Evolutionary conservation across 2,329 filamentous ascomycete species (phyloP).

Genomic region (Aaosphaeria pasadenensis): DNA sequence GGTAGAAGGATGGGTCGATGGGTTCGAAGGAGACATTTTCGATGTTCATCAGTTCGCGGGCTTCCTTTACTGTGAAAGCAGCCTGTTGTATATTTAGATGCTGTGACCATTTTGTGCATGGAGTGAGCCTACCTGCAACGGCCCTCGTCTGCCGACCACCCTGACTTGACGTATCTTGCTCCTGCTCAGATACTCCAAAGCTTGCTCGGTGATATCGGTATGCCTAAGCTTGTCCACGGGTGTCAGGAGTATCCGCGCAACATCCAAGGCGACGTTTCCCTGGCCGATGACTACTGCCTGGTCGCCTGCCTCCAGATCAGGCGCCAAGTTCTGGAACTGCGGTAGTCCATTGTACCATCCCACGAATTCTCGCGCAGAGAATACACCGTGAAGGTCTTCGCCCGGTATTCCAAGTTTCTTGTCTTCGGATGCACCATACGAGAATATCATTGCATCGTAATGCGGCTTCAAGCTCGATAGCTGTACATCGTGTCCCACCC

Average conservation of each 20-base stretch:
- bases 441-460: slow-evolving; percentile 89
- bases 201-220: slow-evolving; percentile 87
- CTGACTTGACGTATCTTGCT: slow-evolving; percentile 77
- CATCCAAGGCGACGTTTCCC: slow-evolving; percentile 93
- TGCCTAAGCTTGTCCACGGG: slow-evolving; percentile 69
- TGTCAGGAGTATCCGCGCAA: slow-evolving; percentile 81
- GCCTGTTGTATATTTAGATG: slow-evolving; percentile 54
- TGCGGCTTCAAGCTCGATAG: slow-evolving; percentile 69
- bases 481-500: slow-evolving; percentile 69
- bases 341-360: slow-evolving; percentile 98
- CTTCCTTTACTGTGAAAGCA: slow-evolving; percentile 92
- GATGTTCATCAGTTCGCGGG: slow-evolving; percentile 81
- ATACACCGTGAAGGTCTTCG: slow-evolving; percentile 73
- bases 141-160: slow-evolving; percentile 85
- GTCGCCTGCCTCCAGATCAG: slow-evolving; percentile 71
- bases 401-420: slow-evolving; percentile 75
- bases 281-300: slow-evolving; percentile 89
- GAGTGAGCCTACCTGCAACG: slow-evolving; percentile 64
- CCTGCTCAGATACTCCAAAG: slow-evolving; percentile 67
- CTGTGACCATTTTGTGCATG: not conserved
- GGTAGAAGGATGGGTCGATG: slow-evolving; percentile 64
- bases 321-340: slow-evolving; percentile 69
- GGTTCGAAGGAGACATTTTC: slow-evolving; percentile 68
- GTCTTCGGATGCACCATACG: slow-evolving; percentile 88
- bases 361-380: slow-evolving; percentile 89